Percentiles rank a stretch among this genome's conserved stretches.
Evolutionary conservation across 139 green algal genomes (phyloP).

Genomic region (Picochlorum costavermella): DNA sequence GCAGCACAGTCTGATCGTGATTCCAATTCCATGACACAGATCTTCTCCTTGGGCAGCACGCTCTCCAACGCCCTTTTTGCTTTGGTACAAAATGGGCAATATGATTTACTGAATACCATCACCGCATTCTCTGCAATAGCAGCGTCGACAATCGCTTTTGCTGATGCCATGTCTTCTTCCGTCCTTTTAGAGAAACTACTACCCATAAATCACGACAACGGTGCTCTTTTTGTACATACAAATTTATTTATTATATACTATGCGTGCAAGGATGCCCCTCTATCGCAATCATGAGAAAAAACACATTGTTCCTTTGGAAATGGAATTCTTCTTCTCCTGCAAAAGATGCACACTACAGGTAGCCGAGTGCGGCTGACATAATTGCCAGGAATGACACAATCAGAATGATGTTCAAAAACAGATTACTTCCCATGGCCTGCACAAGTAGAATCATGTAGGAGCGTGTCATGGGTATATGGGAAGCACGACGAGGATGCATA

Average conservation of each 20-base stretch:
- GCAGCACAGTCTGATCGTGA: neutral
- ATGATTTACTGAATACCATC: conserved; percentile 35
- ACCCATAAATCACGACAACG: neutral
- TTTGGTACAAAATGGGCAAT: conserved; percentile 39
- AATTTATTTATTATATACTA: conserved; percentile 7
- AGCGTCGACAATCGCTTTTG: conserved; percentile 19
- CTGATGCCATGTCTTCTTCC: conserved; percentile 5
- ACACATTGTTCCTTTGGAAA: no score
- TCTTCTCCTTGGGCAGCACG: conserved; percentile 16
- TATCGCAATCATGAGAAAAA: no score
- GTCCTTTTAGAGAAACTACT: neutral
- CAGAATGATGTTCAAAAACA: conserved; percentile 25
- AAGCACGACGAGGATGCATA: no score
- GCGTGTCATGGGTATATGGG: no score
- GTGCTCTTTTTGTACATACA: no score
- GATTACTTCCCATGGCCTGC: neutral
- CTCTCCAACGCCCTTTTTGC: conserved; percentile 29
- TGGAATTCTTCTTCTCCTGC: no score
- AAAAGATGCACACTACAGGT: neutral
- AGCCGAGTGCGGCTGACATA: neutral
- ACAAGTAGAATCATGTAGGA: no score
- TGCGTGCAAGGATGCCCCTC: neutral
- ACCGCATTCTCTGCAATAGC: conserved; percentile 13
- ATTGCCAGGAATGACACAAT: conserved; percentile 19
- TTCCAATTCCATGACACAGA: conserved; percentile 34